phyloP scores from a whole-genome alignment of 2,329 filamentous ascomycete species.

The Knufia petricola region DNA sequence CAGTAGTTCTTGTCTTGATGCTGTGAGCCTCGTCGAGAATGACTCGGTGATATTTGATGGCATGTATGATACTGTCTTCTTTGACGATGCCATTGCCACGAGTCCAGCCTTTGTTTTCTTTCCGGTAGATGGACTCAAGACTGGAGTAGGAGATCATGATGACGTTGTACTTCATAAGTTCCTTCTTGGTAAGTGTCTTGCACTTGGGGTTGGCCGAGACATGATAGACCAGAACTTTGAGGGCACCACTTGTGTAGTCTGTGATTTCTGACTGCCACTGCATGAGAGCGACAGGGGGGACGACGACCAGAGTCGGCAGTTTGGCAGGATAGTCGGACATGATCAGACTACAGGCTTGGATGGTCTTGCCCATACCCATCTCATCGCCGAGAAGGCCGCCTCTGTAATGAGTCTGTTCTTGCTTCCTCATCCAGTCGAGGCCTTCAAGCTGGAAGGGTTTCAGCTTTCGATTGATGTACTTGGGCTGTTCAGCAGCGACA shows the following conservation, averaged over 20 bases:
- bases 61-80: conserved; percentile 68
- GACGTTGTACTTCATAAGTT: conserved; percentile 76
- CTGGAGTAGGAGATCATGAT: conserved; percentile 86
- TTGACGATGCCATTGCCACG: conserved; percentile 73
- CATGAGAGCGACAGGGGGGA: conserved; percentile 88
- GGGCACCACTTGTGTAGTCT: conserved; percentile 70
- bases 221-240: conserved; percentile 87
- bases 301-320: conserved; percentile 73
- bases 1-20: conserved; percentile 74
- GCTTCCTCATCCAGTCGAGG: conserved; percentile 84
- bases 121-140: conserved; percentile 83
- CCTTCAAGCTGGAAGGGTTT: conserved; percentile 94
- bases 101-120: conserved; percentile 82
- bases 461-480: conserved; percentile 67
- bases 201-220: conserved; percentile 67
- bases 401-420: conserved; percentile 76
- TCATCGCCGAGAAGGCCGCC: conserved; percentile 91
- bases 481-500: conserved; percentile 59
- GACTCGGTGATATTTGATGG: conserved; percentile 77
- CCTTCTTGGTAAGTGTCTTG: conserved; percentile 64
- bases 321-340: conserved; percentile 93
- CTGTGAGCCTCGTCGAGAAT: conserved; percentile 94
- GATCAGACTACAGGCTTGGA: conserved; percentile 92
- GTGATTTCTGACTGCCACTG: conserved; percentile 83
- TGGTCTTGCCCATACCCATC: conserved; percentile 98